Percentiles rank a stretch among this genome's conserved stretches.
These are phyloP conservation scores for Skeletonema grethae DNA, from an alignment of 108 stramenopile genomes.

Conservation along the genomic window DNA sequence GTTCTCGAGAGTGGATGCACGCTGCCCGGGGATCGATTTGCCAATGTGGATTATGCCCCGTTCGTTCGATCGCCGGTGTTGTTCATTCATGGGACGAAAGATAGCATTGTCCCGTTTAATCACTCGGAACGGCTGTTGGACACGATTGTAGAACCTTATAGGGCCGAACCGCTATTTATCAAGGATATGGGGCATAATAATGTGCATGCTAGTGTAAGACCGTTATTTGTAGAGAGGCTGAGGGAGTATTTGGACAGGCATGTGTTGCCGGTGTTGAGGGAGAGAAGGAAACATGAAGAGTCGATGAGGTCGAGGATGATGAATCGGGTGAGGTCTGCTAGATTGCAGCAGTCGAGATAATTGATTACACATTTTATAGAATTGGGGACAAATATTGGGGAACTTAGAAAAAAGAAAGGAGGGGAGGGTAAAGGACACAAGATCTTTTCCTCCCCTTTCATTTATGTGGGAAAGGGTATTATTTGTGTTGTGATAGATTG, in stretches of 20 bases:
- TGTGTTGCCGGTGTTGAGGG: slow-evolving; percentile 58
- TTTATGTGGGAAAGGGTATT: not conserved
- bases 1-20: slow-evolving; percentile 94
- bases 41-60: slow-evolving; percentile 90
- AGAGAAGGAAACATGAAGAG: not conserved
- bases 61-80: slow-evolving; percentile 74
- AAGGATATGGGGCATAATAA: slow-evolving; percentile 93
- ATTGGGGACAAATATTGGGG: not conserved
- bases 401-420: not conserved
- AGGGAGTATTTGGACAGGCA: slow-evolving; percentile 77
- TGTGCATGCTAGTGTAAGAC: slow-evolving; percentile 79
- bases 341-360: slow-evolving; percentile 1
- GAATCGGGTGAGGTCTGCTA: not conserved
- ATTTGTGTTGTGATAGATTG: not conserved
- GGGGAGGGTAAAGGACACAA: not conserved
- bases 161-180: slow-evolving; percentile 81
- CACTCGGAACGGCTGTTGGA: slow-evolving; percentile 85
- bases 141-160: slow-evolving; percentile 56
- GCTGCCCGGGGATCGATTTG: slow-evolving; percentile 93
- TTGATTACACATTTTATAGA: slow-evolving; percentile 4
- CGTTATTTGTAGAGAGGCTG: slow-evolving; percentile 78
- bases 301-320: not conserved
- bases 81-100: slow-evolving; percentile 93
- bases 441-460: not conserved
- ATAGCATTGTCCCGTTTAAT: slow-evolving; percentile 94